phyloP scores from a whole-genome alignment of 2,329 filamentous ascomycete species.

The Paraconiothyrium brasiliense region DNA sequence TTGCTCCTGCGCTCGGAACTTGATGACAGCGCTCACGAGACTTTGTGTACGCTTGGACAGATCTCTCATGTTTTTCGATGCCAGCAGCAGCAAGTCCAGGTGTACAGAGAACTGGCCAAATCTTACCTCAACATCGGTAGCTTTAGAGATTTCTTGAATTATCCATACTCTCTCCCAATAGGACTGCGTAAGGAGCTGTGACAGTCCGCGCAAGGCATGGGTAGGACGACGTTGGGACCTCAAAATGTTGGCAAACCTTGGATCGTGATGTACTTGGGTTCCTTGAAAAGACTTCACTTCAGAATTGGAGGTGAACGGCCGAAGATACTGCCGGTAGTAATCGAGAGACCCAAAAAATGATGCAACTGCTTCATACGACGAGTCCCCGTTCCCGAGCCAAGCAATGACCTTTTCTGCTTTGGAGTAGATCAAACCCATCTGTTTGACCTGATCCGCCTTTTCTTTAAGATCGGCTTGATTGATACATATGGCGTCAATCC shows the following conservation, averaged over 20 bases:
- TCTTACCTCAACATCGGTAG: not conserved
- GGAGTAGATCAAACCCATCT: conserved; percentile 22
- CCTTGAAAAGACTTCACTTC: too few relatives aligned
- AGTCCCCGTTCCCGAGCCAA: not conserved
- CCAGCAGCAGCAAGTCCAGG: not conserved
- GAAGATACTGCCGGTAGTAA: too few relatives aligned
- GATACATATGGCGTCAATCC: conserved; percentile 23
- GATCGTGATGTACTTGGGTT: not conserved
- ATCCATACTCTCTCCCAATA: conserved; percentile 8
- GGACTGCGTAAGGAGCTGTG: conserved; percentile 1
- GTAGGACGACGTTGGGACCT: not conserved
- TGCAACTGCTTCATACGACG: not conserved
- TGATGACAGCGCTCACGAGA: not conserved
- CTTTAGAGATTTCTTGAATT: conserved; percentile 13
- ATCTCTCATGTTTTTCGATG: not conserved
- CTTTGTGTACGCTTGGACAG: not conserved
- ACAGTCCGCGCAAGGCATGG: not conserved
- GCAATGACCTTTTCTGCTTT: conserved; percentile 3
- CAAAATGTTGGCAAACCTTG: not conserved
- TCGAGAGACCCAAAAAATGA: not conserved
- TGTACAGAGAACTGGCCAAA: not conserved
- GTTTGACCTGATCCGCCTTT: conserved; percentile 16
- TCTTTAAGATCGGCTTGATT: conserved; percentile 17
- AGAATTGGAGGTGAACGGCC: too few relatives aligned
- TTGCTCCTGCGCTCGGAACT: not conserved